phyloP scores from a whole-genome alignment of 164 flowering plant species.

The Dillenia turbinata region DNA sequence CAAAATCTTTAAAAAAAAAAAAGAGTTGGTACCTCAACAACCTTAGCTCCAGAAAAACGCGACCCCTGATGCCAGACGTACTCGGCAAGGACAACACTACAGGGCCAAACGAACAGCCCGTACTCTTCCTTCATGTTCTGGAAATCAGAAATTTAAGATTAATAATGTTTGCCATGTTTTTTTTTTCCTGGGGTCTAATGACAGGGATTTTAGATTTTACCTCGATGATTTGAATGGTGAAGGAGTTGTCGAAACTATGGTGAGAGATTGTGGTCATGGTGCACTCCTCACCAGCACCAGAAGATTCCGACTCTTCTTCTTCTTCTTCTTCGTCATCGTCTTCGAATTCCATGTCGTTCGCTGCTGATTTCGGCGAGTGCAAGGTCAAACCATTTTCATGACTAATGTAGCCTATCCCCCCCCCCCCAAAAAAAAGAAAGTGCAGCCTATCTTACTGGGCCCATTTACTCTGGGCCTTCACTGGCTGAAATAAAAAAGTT shows the following conservation, averaged over 20 bases:
- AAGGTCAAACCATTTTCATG: too few relatives aligned
- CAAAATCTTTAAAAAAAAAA: background rate
- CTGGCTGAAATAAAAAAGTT: too few relatives aligned
- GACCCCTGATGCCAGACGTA: slow-evolving; percentile 85
- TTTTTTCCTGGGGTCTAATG: background rate
- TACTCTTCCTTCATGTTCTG: slow-evolving; percentile 90
- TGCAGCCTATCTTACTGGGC: too few relatives aligned
- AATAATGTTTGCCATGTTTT: background rate
- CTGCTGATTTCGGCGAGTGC: too few relatives aligned
- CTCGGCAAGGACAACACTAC: slow-evolving; percentile 79
- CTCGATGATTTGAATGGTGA: slow-evolving; percentile 26
- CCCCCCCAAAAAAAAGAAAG: too few relatives aligned
- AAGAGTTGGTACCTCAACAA: slow-evolving; percentile 58
- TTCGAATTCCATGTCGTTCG: too few relatives aligned
- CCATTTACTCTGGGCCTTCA: too few relatives aligned
- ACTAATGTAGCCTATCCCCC: too few relatives aligned
- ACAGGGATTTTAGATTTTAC: slow-evolving; percentile 3
- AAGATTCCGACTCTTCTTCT: too few relatives aligned
- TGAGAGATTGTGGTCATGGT: too few relatives aligned
- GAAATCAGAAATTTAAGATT: background rate
- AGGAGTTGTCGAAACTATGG: slow-evolving; percentile 1
- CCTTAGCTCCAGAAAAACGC: slow-evolving; percentile 52
- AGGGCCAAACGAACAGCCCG: slow-evolving; percentile 97
- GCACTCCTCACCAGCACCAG: too few relatives aligned
- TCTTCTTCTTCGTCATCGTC: too few relatives aligned